Evolutionary conservation across 2,329 filamentous ascomycete species (phyloP).

Genomic region (Balansia obtecta): DNA sequence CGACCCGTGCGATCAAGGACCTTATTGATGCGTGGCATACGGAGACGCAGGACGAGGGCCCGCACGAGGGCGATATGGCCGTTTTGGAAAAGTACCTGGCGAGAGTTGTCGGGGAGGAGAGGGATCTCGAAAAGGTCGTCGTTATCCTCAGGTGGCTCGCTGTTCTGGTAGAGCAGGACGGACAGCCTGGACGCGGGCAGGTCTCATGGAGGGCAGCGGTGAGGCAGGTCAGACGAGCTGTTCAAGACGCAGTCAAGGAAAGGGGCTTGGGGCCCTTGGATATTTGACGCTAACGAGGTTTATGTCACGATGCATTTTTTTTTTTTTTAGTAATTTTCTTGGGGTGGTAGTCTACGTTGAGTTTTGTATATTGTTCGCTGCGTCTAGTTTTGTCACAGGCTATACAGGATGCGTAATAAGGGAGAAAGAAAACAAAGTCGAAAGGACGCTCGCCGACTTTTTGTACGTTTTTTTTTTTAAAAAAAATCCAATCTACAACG

Average conservation of each 20-base stretch:
- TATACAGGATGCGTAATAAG: neutral
- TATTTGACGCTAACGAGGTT: slow-evolving; percentile 8
- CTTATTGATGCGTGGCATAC: slow-evolving; percentile 67
- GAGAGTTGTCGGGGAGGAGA: slow-evolving; percentile 62
- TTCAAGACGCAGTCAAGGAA: slow-evolving; percentile 42
- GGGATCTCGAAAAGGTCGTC: slow-evolving; percentile 63
- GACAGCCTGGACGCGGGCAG: slow-evolving; percentile 23
- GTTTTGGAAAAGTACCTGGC: slow-evolving; percentile 62
- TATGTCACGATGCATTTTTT: neutral
- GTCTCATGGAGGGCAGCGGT: slow-evolving; percentile 35
- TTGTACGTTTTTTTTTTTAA: neutral
- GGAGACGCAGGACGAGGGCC: slow-evolving; percentile 60
- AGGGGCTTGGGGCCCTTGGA: slow-evolving; percentile 45
- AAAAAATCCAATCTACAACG: neutral
- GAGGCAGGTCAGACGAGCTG: slow-evolving; percentile 30
- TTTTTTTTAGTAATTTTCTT: no score
- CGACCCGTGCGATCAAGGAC: slow-evolving; percentile 50
- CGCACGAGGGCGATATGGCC: slow-evolving; percentile 65
- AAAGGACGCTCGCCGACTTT: neutral
- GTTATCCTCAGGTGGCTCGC: slow-evolving; percentile 57
- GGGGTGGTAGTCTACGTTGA: neutral
- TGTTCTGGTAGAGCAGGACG: slow-evolving; percentile 39
- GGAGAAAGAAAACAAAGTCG: neutral
- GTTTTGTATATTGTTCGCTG: no score
- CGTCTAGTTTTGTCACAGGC: no score